Base-by-base conservation (phyloP, 306 rosid species). In the Calophaca sinica region DNA sequence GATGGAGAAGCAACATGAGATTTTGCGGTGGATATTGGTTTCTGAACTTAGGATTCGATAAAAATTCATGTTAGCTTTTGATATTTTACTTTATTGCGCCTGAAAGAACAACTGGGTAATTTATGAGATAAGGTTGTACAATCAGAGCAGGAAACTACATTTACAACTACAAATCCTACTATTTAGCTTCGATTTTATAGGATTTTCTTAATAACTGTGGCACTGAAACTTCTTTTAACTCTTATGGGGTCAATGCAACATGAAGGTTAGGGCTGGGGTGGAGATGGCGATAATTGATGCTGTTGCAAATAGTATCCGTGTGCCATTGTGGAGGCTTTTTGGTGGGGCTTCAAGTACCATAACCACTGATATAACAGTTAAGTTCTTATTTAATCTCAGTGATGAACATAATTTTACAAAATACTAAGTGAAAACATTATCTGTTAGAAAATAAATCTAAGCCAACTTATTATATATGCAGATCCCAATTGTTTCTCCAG, bases 271-370 rank as follows among this genome's bases (percentile, higher is more conserved):
- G 81, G 98, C 97, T 35, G 98, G 98, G 80, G 86, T 94, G 29
- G 98, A 94, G 81, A 94, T 94, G 97, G 97, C 96, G 8, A 14
- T 94, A 72, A 91, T 94, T 58, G 98, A 94, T 61, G 97, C 98
- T 3, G 97, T 78, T 75, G 96, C 96, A 5, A 91, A 52, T 64
- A 86, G 89, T 82, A 91, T 94, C 8, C 91, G 89, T 1, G 82
- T 90, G 59, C 97, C 98, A 52, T 70, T 94, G 59, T 91, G 97
- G 98, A 91, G 93, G 82, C 90, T 94, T 46, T 91, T 94, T 78
- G 97, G 98, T 53, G 96, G 97, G 36, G 98, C 85, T 83, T 89
- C 96, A 64, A 80, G 86, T 75, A 84, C 91, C 70, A 70, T 91
- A 79, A 86, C 89, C 38, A 94, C 97, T 46, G 97, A 91, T 81